phyloP scores from a whole-genome alignment of 495 filamentous ascomycete genomes.

The Podospora appendiculata region DNA sequence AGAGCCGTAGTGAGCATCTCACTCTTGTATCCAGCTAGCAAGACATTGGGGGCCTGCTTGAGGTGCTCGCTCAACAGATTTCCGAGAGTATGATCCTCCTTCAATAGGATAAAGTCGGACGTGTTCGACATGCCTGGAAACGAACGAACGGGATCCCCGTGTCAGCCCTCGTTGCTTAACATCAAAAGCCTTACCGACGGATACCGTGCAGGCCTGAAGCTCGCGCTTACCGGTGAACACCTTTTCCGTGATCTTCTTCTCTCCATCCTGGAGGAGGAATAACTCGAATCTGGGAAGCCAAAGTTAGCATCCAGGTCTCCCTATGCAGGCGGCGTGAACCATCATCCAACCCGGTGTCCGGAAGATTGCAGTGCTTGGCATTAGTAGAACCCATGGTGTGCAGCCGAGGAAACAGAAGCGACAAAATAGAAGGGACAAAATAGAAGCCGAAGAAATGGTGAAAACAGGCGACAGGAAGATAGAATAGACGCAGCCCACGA shows the following conservation, averaged over 20 bases:
- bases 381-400: conserved; percentile 2
- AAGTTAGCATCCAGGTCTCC: not conserved
- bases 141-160: conserved; percentile 1
- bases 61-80: conserved; percentile 82
- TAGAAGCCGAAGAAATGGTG: not conserved
- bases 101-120: conserved; percentile 87
- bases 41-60: conserved; percentile 66
- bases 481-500: not conserved
- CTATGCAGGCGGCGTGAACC: not conserved
- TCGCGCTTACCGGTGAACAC: conserved; percentile 69
- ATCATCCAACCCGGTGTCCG: conserved; percentile 4
- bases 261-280: conserved; percentile 75
- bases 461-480: not conserved
- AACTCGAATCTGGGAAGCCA: conserved; percentile 67
- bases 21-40: conserved; percentile 85
- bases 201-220: not conserved
- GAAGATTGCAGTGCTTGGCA: conserved; percentile 12
- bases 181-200: not conserved
- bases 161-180: not conserved
- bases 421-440: not conserved
- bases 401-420: not conserved
- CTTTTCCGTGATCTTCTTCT: conserved; percentile 85
- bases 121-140: conserved; percentile 67
- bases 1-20: conserved; percentile 11
- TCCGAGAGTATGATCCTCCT: conserved; percentile 94